Evolutionary conservation across 805 yeast genomes (phyloP), one percentile per base, ranked within the genome.

Genomic region (Spathaspora arborariae): DNA sequence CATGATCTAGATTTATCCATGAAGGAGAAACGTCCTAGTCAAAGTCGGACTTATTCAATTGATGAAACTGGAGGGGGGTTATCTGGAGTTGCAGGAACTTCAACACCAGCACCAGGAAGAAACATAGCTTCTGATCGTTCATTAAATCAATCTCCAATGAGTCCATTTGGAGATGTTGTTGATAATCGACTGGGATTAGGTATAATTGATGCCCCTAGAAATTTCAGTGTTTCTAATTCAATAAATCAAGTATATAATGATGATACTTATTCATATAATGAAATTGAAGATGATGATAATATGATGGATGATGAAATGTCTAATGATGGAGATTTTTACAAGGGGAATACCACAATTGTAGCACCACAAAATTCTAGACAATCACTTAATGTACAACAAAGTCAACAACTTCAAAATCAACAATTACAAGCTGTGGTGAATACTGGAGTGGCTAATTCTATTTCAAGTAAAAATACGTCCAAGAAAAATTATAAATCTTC

Each of bases 401-500:
- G 20, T 40, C 18, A 39, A 37, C 35, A 39, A 46, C 27, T n/a
- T 22, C 42, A 24, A 8, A 11, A 35, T 34, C 34, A n/a, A 18
- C 30, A 38, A 13, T 21, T 21, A 8, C 33, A 30, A 30, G 15
- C 20, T 7, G 24, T 26, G 8, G 39, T 20, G 9, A 15, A 8
- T 9, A 7, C 18, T 7, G 34, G 26, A 10, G 20, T 19, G 11
- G 30, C 49, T 15, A 45, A 26, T 4, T 46, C 50, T 18, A 41
- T 46, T 18, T 45, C 62, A 10, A 56, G 62, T 45, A 64, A 55
- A 45, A 51, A 48, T 26, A 55, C 60, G 18, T 46, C 57, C 16
- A 58, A 58, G 42, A 64, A 62, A 45, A 60, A 61, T 33, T 57
- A 56, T 45, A 60, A 61, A 43, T 52, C 72, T 3, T 60, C 71